Base-by-base conservation (phyloP, 129 eudicot species). In the Mikania micrantha region DNA sequence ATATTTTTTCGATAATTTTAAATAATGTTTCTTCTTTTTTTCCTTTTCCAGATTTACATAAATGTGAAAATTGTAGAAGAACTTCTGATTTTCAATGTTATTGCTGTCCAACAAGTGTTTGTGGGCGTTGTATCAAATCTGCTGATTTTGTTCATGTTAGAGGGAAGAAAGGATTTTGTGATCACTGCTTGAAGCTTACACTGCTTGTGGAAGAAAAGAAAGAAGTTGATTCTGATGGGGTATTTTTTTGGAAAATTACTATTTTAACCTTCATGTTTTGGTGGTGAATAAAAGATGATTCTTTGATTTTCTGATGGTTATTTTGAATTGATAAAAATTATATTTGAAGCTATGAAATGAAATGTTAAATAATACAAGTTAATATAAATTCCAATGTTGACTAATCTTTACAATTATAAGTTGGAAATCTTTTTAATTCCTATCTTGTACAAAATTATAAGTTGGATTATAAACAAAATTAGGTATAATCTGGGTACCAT, bases 161-260 rank as follows among this genome's bases (percentile, higher is more conserved):
- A 71, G 87, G 85, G 58, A 74, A 67, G 31, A 78, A 83, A 73
- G 99, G 99, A 44, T 74, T 94, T 73, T 94, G 99, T 66, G 28
- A 42, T 12, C 13, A 53, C 52, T 94, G 99, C 78, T 74, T 94
- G 50, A 85, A 83, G 68, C 90, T 83, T 74, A 77, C 88, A 11
- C 41, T 90, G 32, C 96, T 87, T 13, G 82, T 78, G 15, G 99
- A 94, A 79, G 88, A 87, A 76, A 71, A 77, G 1, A 77, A 61
- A 68, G 80, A 85, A 72, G 81, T 76, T 17, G 93, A 85, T 57
- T 87, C 88, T 66, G 97, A 90, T 39, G 99, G 95, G 94, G 99
- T 94, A 85, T 79, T 44, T 15, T 8, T 20, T 9, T 10, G 32
- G 21, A 67, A 28, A 20, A 71, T 48, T 35, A 24, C 50, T 21